Evolutionary conservation across 257 asterid species (phyloP).

Genomic region (Echium plantagineum): DNA sequence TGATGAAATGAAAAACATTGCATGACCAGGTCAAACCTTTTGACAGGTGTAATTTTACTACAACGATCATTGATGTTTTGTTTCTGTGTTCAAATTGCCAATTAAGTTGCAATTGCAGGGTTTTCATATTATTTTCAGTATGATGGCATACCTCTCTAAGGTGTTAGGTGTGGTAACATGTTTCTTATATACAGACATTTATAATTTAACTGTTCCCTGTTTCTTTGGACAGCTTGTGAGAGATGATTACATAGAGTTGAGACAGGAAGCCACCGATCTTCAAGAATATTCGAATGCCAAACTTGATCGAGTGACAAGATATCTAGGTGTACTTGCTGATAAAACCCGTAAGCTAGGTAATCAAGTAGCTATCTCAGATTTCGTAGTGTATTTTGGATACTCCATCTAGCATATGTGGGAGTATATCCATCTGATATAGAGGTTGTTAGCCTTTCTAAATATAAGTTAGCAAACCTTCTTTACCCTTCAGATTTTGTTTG

Average conservation of each 20-base stretch:
- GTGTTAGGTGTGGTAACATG: neutral
- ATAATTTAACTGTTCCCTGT: neutral
- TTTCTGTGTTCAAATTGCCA: neutral
- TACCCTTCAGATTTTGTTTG: neutral
- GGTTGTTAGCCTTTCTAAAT: neutral
- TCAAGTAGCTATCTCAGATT: constrained; percentile 8
- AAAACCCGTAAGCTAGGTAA: constrained; percentile 85
- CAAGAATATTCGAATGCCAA: constrained; percentile 94
- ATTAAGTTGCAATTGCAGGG: too few species aligned
- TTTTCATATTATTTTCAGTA: neutral
- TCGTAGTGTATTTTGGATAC: neutral
- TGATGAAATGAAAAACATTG: too few species aligned
- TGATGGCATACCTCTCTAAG: neutral
- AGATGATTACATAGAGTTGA: constrained; percentile 70
- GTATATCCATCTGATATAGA: neutral
- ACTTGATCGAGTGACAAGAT: constrained; percentile 86
- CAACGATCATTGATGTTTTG: too few species aligned
- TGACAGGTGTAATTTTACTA: too few species aligned
- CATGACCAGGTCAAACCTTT: too few species aligned
- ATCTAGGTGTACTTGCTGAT: constrained; percentile 93
- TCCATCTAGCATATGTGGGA: neutral
- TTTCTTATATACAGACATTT: neutral
- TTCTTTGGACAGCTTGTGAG: constrained; percentile 62
- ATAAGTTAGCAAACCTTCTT: neutral
- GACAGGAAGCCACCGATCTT: constrained; percentile 88